Conservation (phyloP, 176 grass and related monocot species). For the Cymbopogon citratus region DNA sequence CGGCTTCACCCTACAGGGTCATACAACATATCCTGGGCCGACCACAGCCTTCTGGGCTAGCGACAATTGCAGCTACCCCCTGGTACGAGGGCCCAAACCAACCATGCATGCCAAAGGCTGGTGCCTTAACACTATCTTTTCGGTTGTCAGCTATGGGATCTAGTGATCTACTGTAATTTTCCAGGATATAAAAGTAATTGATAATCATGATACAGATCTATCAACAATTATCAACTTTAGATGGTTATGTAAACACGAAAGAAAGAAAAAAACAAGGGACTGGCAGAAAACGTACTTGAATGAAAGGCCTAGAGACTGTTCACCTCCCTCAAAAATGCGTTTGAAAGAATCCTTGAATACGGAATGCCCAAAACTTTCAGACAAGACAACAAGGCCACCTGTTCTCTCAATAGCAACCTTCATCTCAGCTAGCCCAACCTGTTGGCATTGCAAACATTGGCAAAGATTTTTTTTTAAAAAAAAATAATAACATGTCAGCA, state of each 20-base stretch:
- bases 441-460: conserved; percentile 23
- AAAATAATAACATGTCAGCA: neutral
- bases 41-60: neutral
- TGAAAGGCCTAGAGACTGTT: conserved; percentile 86
- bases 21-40: neutral
- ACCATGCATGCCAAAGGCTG: neutral
- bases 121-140: neutral
- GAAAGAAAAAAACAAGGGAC: neutral
- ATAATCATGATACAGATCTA: conserved; percentile 11
- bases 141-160: neutral
- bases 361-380: conserved; percentile 96
- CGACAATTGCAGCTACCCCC: neutral
- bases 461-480: neutral
- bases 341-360: conserved; percentile 99
- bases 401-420: conserved; percentile 97
- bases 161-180: neutral
- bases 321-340: conserved; percentile 76
- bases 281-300: conserved; percentile 74
- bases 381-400: conserved; percentile 92
- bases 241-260: neutral
- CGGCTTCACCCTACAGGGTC: neutral
- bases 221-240: neutral
- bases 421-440: conserved; percentile 98
- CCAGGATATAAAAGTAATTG: neutral
- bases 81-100: neutral